Evolutionary conservation across 352 stramenopile species (phyloP).

Genomic region (Thraustotheca clavata): DNA sequence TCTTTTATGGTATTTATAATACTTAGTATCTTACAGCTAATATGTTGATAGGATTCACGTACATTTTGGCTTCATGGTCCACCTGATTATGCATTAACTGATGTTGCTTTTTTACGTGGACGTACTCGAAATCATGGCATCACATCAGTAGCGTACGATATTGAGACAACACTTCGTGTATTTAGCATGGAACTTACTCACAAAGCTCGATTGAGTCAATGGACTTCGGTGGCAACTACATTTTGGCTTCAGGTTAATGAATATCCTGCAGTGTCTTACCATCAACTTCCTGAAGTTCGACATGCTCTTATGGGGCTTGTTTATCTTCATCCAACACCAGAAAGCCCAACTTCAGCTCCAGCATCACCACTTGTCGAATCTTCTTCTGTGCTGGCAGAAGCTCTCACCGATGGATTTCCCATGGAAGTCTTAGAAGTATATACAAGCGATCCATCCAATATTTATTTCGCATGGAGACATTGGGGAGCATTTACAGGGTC

Average conservation of each 20-base stretch:
- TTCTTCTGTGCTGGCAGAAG: conserved; percentile 32
- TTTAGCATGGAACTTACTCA: conserved; percentile 77
- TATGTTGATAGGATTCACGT: neutral
- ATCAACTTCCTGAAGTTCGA: conserved; percentile 33
- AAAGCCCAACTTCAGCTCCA: neutral
- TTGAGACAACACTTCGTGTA: conserved; percentile 65
- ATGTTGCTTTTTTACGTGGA: conserved; percentile 62
- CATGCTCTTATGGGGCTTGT: conserved; percentile 64
- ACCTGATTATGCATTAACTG: conserved; percentile 64
- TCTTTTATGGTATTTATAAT: conserved; percentile 14
- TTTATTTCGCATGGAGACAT: conserved; percentile 74
- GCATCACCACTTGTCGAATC: conserved; percentile 17
- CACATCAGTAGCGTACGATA: conserved; percentile 55
- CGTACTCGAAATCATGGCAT: conserved; percentile 42
- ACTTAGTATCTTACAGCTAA: neutral
- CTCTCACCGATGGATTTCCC: conserved; percentile 63
- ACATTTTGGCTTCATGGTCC: conserved; percentile 49
- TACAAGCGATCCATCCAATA: conserved; percentile 52
- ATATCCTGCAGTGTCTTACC: conserved; percentile 30
- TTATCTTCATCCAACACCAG: conserved; percentile 30
- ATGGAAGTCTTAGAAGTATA: conserved; percentile 75
- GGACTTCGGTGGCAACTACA: conserved; percentile 39
- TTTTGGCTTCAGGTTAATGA: conserved; percentile 78
- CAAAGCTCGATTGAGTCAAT: conserved; percentile 47
- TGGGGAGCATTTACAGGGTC: conserved; percentile 65